Base-by-base conservation (phyloP, 192 early-diverging fungal species). In the Rhizophagus clarus region DNA sequence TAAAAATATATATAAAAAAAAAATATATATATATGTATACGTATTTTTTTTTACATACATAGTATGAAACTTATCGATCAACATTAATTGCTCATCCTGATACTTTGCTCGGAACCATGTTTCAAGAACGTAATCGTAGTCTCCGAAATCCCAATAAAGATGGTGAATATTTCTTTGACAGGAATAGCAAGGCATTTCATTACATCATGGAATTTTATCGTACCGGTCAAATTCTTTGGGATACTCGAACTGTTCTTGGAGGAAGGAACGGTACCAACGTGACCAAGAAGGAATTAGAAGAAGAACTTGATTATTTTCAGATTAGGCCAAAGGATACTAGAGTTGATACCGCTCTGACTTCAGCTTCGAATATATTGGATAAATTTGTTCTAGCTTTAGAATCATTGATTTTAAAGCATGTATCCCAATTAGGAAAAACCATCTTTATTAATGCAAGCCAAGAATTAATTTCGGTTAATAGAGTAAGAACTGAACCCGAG, bases 81-180 rank as follows among this genome's bases (percentile, higher is more conserved):
- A 79, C 77, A 45, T 32, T 79, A n/a, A 42, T 37, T 28, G 15
- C 71, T 1, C 72, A 71, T 74, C 77, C 77, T 1, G 67, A 79
- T 31, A 79, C 77, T 2, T 32, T 79, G n/a, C 77, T 79, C n/a
- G 77, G 77, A 3, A 32, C 32, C n/a, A 79, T 79, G 77, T 73
- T 79, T 72, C 69, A 66, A 37, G 34, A 73, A 47, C 32, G 64
- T 26, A 72, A 70, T 32, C 26, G 32, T 29, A 31, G 5, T 22
- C 22, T 79, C 7, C 22, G 10, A 29, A 8, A 74, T 17, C 31
- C 77, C 12, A 72, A 31, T n/a, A 17, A 79, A 12, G 29, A 28
- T 12, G 42, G 76, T 14, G 77, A 79, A 79, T 79, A 79, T n/a
- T 79, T 79, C 17, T 34, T 79, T 72, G 77, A 79, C 31, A 63